Percentiles rank a stretch among this genome's conserved stretches.
These are phyloP conservation scores for Stipa capillata DNA, from an alignment of 176 grass and related monocot species.

Conservation along the genomic window DNA sequence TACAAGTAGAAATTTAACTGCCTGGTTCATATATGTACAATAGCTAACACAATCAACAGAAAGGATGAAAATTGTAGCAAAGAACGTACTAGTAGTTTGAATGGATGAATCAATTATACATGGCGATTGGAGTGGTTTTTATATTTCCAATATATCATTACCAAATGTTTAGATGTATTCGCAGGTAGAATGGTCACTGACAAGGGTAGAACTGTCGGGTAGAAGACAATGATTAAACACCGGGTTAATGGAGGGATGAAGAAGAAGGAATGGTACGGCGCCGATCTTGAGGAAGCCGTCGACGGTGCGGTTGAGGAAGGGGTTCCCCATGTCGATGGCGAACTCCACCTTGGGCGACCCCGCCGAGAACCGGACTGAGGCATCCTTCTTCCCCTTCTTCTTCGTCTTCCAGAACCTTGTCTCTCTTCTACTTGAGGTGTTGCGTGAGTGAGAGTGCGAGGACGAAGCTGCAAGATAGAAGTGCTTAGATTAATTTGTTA, in stretches of 20 bases:
- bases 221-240: background rate
- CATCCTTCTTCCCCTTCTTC: slow-evolving; percentile 30
- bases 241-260: background rate
- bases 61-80: background rate
- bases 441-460: background rate
- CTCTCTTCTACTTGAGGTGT: too few relatives aligned
- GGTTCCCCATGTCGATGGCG: slow-evolving; percentile 62
- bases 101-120: background rate
- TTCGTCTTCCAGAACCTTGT: too few relatives aligned
- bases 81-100: background rate
- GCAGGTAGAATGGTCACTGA: background rate
- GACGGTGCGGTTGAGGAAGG: slow-evolving; percentile 87
- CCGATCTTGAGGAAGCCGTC: slow-evolving; percentile 94
- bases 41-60: background rate
- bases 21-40: background rate
- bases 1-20: background rate
- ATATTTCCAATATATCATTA: background rate
- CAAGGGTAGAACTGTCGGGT: background rate
- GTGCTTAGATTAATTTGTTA: too few relatives aligned
- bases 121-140: background rate
- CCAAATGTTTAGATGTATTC: background rate
- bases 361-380: slow-evolving; percentile 34
- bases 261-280: slow-evolving; percentile 4
- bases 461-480: background rate
- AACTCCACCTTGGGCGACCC: slow-evolving; percentile 43